These are phyloP conservation scores for Fusarium nanum DNA, from an alignment of 2,329 filamentous ascomycete species.

Conservation along the genomic window DNA sequence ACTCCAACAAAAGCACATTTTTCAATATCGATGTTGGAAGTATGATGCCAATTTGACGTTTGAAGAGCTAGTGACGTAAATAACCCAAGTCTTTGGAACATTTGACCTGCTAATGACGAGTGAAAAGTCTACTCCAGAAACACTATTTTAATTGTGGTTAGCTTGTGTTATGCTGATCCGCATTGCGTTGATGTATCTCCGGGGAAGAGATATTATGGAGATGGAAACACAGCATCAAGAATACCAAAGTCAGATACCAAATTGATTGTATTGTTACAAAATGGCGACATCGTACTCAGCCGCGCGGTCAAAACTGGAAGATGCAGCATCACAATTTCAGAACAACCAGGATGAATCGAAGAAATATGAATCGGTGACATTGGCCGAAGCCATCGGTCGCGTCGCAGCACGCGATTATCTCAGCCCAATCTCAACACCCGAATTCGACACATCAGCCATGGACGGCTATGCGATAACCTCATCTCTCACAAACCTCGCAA, in stretches of 20 bases:
- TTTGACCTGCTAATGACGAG: not conserved
- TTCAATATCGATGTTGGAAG: not conserved
- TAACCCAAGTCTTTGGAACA: not conserved
- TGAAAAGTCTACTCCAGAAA: not conserved
- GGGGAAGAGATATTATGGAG: not conserved
- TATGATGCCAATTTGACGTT: slow-evolving; percentile 8
- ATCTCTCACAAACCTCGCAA: not conserved
- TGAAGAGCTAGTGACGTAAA: not conserved
- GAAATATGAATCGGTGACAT: not conserved
- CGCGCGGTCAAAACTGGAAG: not conserved
- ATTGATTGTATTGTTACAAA: not conserved
- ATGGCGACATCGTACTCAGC: not conserved
- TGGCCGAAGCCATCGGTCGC: not conserved
- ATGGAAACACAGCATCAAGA: not conserved
- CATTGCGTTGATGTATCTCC: not conserved
- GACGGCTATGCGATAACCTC: not conserved
- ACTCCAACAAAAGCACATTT: not conserved
- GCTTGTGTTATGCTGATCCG: not conserved
- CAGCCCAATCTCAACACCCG: not conserved
- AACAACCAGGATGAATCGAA: rapidly evolving
- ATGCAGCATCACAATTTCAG: rapidly evolving
- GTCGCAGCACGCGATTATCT: not conserved
- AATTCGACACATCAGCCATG: slow-evolving; percentile 7
- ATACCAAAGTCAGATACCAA: not conserved
- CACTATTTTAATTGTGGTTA: not conserved